Conservation (phyloP, 2,329 filamentous ascomycete species). For the Arachnopeziza araneosa region DNA sequence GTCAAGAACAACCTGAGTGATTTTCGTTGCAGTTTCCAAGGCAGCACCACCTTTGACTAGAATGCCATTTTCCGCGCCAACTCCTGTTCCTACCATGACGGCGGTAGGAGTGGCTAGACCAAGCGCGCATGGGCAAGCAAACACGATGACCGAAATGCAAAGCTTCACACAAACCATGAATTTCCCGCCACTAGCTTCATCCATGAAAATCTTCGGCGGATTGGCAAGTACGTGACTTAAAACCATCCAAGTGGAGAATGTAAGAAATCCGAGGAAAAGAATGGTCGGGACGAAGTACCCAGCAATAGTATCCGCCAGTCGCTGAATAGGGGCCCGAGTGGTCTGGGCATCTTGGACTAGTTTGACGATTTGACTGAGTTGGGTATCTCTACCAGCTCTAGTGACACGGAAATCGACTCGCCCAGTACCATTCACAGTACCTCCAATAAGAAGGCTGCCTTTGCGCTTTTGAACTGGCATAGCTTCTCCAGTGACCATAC, state of each 20-base stretch:
- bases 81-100: slow-evolving; percentile 98
- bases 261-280: slow-evolving; percentile 73
- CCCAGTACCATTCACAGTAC: slow-evolving; percentile 91
- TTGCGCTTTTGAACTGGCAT: slow-evolving; percentile 90
- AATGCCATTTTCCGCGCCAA: slow-evolving; percentile 92
- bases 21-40: slow-evolving; percentile 81
- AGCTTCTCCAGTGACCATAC: slow-evolving; percentile 96
- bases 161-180: slow-evolving; percentile 96
- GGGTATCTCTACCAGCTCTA: slow-evolving; percentile 87
- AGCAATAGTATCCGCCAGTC: slow-evolving; percentile 82
- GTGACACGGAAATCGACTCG: slow-evolving; percentile 90
- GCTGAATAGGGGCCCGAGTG: slow-evolving; percentile 87
- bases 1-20: slow-evolving; percentile 87
- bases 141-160: slow-evolving; percentile 97
- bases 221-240: slow-evolving; percentile 78
- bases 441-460: slow-evolving; percentile 76
- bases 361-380: slow-evolving; percentile 96
- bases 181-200: slow-evolving; percentile 77
- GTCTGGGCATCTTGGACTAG: slow-evolving; percentile 98
- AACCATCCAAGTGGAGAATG: slow-evolving; percentile 91
- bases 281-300: slow-evolving; percentile 93
- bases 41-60: slow-evolving; percentile 96
- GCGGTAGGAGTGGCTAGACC: slow-evolving; percentile 93
- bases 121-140: slow-evolving; percentile 95
- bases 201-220: slow-evolving; percentile 83